Base-by-base conservation (phyloP, 495 filamentous ascomycete genomes). In the Cryomyces antarcticus region DNA sequence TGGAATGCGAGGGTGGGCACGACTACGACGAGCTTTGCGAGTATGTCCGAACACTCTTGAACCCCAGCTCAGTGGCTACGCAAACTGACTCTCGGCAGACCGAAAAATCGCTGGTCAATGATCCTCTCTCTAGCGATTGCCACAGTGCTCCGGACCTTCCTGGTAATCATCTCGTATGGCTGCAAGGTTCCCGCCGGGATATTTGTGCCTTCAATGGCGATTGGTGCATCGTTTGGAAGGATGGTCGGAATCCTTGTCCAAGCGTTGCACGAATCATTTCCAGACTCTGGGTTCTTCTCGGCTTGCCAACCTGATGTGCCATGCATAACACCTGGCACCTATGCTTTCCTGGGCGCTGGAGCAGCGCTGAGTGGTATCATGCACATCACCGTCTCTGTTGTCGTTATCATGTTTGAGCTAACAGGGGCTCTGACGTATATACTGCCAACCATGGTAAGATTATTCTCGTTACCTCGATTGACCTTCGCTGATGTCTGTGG, bases 171-270 rank as follows among this genome's bases (percentile, higher is more conserved):
- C 43, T 93, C 87, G 1, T 97, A 95, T 50, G 89, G 89, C 5
- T 96, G 88, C 67, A 97, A 96, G 59, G 89, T 96, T 6, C 89
- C 89, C 0, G 89, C 92, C 4, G 89, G 89, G 39, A 95, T 95
- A 39, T 95, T 95, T 54, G 86, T 95, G 11, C 89, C 89, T 5
- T 95, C 87, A 4, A 97, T 97, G 89, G 89, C 89, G 17, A 76
- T 97, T 44, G 89, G 89, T 0, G 89, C 89, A 7, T 84, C 82
- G 0, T 96, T 97, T 59, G 89, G 89, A 4, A 67, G 89, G 28
- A 86, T 89, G 49, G 68, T 96, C n/a, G 88, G 88, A 7, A 93
- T 95, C 37, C 66, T 96, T 40, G 89, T 96, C 31, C 82, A 95
- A 57, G 78, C 82, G 13, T 66, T 96, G 17, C 76, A 95, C 47